phyloP scores from a whole-genome alignment of 2,329 filamentous ascomycete genomes.

The Colletotrichum gigasporum region DNA sequence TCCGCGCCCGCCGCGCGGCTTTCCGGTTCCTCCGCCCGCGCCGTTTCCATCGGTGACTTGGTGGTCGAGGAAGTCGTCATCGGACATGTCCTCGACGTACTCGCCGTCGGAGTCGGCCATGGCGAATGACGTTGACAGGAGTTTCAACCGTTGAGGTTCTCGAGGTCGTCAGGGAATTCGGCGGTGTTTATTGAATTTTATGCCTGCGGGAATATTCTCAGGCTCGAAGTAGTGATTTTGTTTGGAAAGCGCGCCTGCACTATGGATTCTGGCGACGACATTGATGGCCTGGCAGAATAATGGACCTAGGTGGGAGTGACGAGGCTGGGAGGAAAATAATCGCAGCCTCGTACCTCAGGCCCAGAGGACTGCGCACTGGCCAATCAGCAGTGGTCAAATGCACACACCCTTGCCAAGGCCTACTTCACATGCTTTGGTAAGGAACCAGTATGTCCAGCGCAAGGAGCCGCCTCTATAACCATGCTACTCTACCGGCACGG shows the following conservation, averaged over 20 bases:
- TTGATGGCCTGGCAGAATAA: no score
- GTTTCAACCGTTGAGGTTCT: no score
- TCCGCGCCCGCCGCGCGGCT: constrained; percentile 10
- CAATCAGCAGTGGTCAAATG: constrained; percentile 10
- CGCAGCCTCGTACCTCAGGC: constrained; percentile 23
- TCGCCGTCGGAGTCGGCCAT: constrained; percentile 82
- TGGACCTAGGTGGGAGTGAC: neutral
- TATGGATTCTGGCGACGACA: no score
- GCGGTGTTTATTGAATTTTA: neutral
- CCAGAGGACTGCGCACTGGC: neutral
- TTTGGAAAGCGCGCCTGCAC: no score
- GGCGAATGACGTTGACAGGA: constrained; percentile 28
- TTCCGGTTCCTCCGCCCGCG: neutral
- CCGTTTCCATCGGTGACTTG: constrained; percentile 45
- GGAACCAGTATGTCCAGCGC: no score
- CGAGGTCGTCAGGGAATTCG: neutral
- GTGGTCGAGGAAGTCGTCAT: constrained; percentile 69
- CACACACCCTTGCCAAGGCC: constrained; percentile 1
- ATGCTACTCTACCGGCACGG: no score
- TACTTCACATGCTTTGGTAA: neutral
- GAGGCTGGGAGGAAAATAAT: constrained; percentile 19
- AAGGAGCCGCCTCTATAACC: no score
- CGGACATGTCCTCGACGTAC: constrained; percentile 71
- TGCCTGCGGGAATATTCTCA: neutral
- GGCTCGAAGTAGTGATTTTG: neutral